Conservation (phyloP, 2,329 filamentous ascomycete species). For the Ceratocystis ficicola region DNA sequence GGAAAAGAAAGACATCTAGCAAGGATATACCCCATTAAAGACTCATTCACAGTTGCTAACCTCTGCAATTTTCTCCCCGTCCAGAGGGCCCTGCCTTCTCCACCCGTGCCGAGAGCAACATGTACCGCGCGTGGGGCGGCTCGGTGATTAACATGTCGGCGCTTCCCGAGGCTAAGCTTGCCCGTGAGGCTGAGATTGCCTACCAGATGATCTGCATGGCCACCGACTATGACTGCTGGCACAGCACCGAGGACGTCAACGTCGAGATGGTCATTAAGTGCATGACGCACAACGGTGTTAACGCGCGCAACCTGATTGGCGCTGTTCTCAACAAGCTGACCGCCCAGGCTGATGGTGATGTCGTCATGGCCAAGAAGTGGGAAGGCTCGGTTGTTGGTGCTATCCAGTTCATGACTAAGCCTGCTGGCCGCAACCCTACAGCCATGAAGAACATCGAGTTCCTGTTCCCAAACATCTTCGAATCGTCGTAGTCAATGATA, state of each 20-base stretch:
- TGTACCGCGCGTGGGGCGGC: slow-evolving; percentile 91
- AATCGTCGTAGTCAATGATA: neutral
- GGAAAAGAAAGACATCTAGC: neutral
- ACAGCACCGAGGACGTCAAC: slow-evolving; percentile 67
- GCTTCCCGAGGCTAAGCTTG: slow-evolving; percentile 89
- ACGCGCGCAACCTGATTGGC: slow-evolving; percentile 72
- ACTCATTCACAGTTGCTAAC: neutral
- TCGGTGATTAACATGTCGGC: slow-evolving; percentile 97
- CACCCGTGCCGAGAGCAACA: slow-evolving; percentile 84
- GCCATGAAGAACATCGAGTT: slow-evolving; percentile 70
- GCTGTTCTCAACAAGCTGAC: slow-evolving; percentile 78
- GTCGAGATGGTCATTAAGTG: slow-evolving; percentile 95
- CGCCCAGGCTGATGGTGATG: slow-evolving; percentile 60
- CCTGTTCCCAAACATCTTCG: slow-evolving; percentile 65
- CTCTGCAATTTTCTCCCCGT: neutral
- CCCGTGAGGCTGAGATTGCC: slow-evolving; percentile 86
- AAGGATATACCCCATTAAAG: too few relatives aligned
- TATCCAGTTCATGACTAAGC: slow-evolving; percentile 69
- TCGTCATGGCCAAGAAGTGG: slow-evolving; percentile 71
- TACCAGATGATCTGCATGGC: slow-evolving; percentile 99
- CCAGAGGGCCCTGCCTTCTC: slow-evolving; percentile 95
- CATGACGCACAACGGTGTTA: slow-evolving; percentile 86
- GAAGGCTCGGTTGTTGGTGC: slow-evolving; percentile 65
- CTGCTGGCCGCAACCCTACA: slow-evolving; percentile 58
- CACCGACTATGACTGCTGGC: slow-evolving; percentile 99